Percentiles rank a stretch among this genome's conserved stretches.
Evolutionary conservation across 2,329 filamentous ascomycete species (phyloP).

Genomic region (Beauveria bassiana): DNA sequence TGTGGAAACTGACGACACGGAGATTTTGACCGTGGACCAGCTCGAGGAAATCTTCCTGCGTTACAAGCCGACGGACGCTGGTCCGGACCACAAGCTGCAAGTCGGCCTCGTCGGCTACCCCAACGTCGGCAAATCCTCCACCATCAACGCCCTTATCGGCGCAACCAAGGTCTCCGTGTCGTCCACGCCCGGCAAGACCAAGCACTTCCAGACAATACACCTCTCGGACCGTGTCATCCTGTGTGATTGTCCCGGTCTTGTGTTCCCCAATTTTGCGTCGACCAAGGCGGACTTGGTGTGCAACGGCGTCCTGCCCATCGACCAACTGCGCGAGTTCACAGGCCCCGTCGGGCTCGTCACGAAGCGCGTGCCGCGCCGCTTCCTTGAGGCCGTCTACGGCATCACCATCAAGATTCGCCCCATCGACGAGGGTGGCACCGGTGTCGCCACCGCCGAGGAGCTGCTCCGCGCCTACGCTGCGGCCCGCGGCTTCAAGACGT

Average conservation of each 20-base stretch:
- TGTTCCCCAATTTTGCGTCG: conserved; percentile 95
- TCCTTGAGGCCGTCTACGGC: conserved; percentile 89
- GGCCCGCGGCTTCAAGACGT: conserved; percentile 84
- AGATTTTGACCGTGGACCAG: conserved; percentile 88
- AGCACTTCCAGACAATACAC: conserved; percentile 98
- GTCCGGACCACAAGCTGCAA: conserved; percentile 60
- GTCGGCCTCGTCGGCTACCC: conserved; percentile 96
- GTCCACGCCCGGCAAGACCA: conserved; percentile 94
- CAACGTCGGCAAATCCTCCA: conserved; percentile 98
- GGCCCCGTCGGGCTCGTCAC: conserved; percentile 80
- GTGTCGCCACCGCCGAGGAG: conserved; percentile 76
- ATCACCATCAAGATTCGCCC: conserved; percentile 78
- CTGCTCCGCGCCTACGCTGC: conserved; percentile 78
- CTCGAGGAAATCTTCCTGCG: conserved; percentile 80
- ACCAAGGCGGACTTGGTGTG: conserved; percentile 96
- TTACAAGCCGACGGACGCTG: conserved; percentile 50
- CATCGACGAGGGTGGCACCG: conserved; percentile 86
- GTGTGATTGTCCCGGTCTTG: conserved; percentile 96
- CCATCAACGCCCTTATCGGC: conserved; percentile 97
- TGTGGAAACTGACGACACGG: conserved; percentile 51
- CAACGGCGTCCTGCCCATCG: conserved; percentile 90
- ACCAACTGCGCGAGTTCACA: conserved; percentile 88
- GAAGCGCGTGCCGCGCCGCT: conserved; percentile 75
- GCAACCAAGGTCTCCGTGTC: conserved; percentile 98
- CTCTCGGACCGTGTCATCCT: conserved; percentile 82